These are phyloP conservation scores for Sporothrix globosa DNA, from an alignment of 2,329 filamentous ascomycete genomes.

Conservation along the genomic window DNA sequence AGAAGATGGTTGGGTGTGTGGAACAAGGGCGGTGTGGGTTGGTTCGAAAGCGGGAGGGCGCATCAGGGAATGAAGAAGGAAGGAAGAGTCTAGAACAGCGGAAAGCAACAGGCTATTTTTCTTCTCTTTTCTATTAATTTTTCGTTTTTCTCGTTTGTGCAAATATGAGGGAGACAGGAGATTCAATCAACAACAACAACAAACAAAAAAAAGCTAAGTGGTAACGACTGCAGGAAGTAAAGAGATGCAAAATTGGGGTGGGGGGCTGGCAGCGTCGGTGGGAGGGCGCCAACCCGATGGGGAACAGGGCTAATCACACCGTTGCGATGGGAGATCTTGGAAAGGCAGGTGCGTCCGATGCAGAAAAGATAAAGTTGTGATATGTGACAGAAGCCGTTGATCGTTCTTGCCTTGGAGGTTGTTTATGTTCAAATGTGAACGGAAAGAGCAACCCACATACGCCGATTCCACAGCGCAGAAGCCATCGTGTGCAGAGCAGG, in stretches of 20 bases:
- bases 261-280: not conserved
- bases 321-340: slow-evolving; percentile 8
- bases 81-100: not conserved
- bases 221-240: not conserved
- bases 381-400: not conserved
- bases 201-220: too few relatives aligned
- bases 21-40: not conserved
- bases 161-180: not conserved
- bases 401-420: not conserved
- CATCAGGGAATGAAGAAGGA: not conserved
- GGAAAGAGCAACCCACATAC: not conserved
- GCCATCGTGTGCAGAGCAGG: not conserved
- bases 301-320: slow-evolving; percentile 3
- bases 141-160: too few relatives aligned
- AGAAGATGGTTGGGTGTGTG: slow-evolving; percentile 5
- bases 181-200: not conserved
- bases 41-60: not conserved
- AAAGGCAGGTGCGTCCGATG: slow-evolving; percentile 7
- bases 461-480: slow-evolving; percentile 11
- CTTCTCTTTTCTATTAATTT: too few relatives aligned
- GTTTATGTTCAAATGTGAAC: not conserved
- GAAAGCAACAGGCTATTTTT: not conserved
- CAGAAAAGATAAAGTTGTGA: not conserved
- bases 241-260: not conserved
- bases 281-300: not conserved